Conservation (phyloP, 2,329 filamentous ascomycete genomes). For the Calonectria honghensis region DNA sequence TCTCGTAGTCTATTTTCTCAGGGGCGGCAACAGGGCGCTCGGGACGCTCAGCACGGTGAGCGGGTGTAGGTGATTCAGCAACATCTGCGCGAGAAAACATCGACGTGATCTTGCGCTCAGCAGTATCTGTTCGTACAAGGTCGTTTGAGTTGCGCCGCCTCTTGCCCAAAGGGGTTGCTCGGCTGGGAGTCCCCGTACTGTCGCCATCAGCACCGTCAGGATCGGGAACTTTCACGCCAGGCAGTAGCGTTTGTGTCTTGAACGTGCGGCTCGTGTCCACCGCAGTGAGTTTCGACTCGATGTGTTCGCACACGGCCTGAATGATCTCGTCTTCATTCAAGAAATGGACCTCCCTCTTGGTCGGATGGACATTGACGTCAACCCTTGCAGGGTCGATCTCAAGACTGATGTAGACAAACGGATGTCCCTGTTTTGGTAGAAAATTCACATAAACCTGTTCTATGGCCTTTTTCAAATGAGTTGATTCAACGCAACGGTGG, state of each 20-base stretch:
- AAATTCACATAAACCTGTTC: constrained; percentile 93
- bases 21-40: constrained; percentile 61
- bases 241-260: constrained; percentile 92
- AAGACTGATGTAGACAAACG: constrained; percentile 93
- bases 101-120: constrained; percentile 93
- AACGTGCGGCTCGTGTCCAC: constrained; percentile 97
- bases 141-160: constrained; percentile 77
- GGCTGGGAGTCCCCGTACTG: constrained; percentile 52
- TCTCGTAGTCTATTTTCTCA: constrained; percentile 81
- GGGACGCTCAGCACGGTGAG: constrained; percentile 50
- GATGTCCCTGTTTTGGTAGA: constrained; percentile 93
- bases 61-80: constrained; percentile 47
- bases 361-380: constrained; percentile 98
- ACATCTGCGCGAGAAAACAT: constrained; percentile 82
- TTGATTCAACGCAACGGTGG: constrained; percentile 93
- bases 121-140: constrained; percentile 91
- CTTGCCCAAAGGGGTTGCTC: constrained; percentile 62
- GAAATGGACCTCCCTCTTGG: constrained; percentile 97
- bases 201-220: constrained; percentile 55
- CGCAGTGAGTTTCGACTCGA: constrained; percentile 85
- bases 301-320: constrained; percentile 86
- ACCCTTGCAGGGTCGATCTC: constrained; percentile 94
- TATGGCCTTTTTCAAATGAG: constrained; percentile 88
- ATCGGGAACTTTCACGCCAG: constrained; percentile 70
- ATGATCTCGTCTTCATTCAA: constrained; percentile 98